These are phyloP conservation scores for Amanita pallidorosea DNA, from an alignment of 768 basidiomycete species.

Conservation along the genomic window DNA sequence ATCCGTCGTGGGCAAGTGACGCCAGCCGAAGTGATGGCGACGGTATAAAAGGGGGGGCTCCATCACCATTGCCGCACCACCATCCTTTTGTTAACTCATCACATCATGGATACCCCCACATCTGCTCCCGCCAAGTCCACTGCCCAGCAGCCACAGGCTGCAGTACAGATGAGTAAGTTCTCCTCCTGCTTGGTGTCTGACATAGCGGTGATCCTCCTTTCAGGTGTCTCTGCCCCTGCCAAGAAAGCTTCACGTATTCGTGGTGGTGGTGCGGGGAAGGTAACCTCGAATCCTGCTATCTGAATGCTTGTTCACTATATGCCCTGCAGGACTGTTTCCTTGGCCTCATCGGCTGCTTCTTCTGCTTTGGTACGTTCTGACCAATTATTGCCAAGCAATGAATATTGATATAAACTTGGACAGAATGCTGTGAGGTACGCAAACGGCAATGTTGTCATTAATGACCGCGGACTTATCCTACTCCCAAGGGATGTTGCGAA, in stretches of 20 bases:
- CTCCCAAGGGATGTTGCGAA: slow-evolving; percentile 55
- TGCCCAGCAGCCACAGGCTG: slow-evolving; percentile 46
- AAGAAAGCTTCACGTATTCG: slow-evolving; percentile 47
- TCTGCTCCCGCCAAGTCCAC: slow-evolving; percentile 24
- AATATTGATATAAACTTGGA: not conserved
- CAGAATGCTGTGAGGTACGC: slow-evolving; percentile 65
- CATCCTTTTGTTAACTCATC: not conserved
- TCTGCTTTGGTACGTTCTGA: slow-evolving; percentile 55
- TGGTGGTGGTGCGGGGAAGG: slow-evolving; percentile 64
- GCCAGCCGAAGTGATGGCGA: too few relatives aligned
- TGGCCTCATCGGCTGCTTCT: slow-evolving; percentile 50
- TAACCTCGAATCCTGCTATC: slow-evolving; percentile 12
- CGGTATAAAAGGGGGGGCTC: not conserved
- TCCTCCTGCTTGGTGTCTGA: not conserved
- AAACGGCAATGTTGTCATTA: not conserved
- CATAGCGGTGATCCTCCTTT: too few relatives aligned
- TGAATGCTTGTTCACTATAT: not conserved
- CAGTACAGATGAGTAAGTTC: slow-evolving; percentile 52
- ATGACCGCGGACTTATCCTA: not conserved
- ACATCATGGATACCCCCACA: slow-evolving; percentile 7
- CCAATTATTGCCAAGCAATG: not conserved
- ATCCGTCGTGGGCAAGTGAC: not conserved
- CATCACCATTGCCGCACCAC: not conserved
- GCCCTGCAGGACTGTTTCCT: slow-evolving; percentile 55
- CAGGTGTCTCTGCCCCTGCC: slow-evolving; percentile 29